Conservation (phyloP, 2,329 filamentous ascomycete species). For the Thielaviopsis musarum region DNA sequence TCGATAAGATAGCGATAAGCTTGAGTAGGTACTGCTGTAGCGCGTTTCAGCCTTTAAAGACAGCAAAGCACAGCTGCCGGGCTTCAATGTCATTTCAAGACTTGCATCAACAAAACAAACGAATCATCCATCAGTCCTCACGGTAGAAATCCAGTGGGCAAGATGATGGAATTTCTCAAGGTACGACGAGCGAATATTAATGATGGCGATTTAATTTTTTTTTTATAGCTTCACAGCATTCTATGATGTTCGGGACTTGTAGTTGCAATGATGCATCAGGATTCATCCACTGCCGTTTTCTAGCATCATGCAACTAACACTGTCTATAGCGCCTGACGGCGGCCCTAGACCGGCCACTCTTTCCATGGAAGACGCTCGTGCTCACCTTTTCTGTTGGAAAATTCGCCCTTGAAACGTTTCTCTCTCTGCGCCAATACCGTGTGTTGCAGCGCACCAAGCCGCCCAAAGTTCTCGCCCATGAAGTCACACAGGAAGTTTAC, state of each 20-base stretch:
- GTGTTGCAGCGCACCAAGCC: conserved; percentile 64
- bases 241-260: background rate
- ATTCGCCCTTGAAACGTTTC: conserved; percentile 76
- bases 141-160: conserved; percentile 3
- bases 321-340: conserved; percentile 50
- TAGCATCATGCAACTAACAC: conserved; percentile 3
- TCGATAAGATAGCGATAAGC: background rate
- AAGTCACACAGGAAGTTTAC: conserved; percentile 78
- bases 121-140: background rate
- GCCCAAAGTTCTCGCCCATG: conserved; percentile 72
- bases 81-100: background rate
- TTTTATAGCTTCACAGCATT: background rate
- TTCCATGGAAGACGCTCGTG: conserved; percentile 96
- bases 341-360: conserved; percentile 76
- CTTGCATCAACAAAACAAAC: background rate
- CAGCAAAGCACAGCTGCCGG: background rate
- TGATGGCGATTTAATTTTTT: background rate
- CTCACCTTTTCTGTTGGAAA: conserved; percentile 87
- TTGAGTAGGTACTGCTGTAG: background rate
- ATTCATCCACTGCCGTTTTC: background rate
- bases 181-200: background rate
- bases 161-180: conserved; percentile 11
- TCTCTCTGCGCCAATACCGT: conserved; percentile 78
- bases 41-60: background rate
- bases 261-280: background rate